Base-by-base conservation (phyloP, 2,329 filamentous ascomycete genomes). In the Zymoseptoria tritici region DNA sequence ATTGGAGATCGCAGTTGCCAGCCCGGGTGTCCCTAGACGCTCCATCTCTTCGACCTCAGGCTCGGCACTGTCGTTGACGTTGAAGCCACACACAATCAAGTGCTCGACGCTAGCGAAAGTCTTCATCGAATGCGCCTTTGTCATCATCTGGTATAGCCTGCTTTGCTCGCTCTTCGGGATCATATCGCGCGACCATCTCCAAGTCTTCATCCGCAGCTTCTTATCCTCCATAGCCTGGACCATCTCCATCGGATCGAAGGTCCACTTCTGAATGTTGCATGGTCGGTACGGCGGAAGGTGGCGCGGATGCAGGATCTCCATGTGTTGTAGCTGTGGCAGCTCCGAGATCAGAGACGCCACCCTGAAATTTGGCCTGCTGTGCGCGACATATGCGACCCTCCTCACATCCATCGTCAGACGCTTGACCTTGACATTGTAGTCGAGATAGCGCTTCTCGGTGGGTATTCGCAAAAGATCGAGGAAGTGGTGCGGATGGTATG, bases 401-500 rank as follows among this genome's bases (percentile, higher is more conserved):
- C 79, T 81, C 9, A 87, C 85, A 68, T 94, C 86, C 54, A 95
- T 77, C 60, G 85, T 83, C 21, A 96, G 75, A 7, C 82, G 79
- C 68, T 86, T 83, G 55, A 94, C 80, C 76, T 91, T 95, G 65
- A 80, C 80, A 49, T 82, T 79, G 71, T 93, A 93, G 62, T 89
- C 85, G 62, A 76, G 71, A 55, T 69, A 68, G 3, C 67, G 66
- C 29, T 65, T 67, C 9, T 68, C 64, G 7, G 64, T 60, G 2
- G 65, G 66, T 50, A 62, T 64, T 8, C 64, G 62, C 21, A 73
- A 55, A 6, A 73, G 62, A 7, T 69, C 67, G 11, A 73, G 64
- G 13, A 74, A 63, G 50, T 70, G 62, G 49, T 73, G 70, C 11
- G 72, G 67, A 22, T 72, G 63, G 19, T 67, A 55, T 9, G 66